Evolutionary conservation across 2,329 filamentous ascomycete species (phyloP), one percentile per base, ranked within the genome.

Genomic region (Phialophora chinensis): DNA sequence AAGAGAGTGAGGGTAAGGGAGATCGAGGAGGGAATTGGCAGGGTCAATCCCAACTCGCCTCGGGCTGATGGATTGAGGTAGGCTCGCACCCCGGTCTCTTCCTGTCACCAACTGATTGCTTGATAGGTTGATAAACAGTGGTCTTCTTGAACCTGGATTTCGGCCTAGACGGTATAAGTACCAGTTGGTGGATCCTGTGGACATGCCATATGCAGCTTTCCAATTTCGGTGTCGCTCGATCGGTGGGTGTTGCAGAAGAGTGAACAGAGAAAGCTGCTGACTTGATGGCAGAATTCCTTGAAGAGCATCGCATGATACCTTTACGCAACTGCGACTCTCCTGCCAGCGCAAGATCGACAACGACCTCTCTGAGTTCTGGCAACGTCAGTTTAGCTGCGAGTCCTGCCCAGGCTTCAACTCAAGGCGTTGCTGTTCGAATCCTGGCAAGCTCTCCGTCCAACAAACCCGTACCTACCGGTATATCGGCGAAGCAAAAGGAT

Each of bases 161-260:
- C 71, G 63, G 35, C 64, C 65, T 23, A 63, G 63, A 56, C 68
- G 69, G 23, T 85, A 84, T 73, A 79, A 78, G 60, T 84, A 83
- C 60, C 79, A 81, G 1, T 77, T 85, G 20, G 73, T 84, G 23
- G 83, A 85, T 72, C 77, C 82, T 1, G 60, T 80, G 6, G 81
- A 84, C 68, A 72, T 77, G 69, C 83, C 83, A 2, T 84, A 81
- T 66, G 82, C 76, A 3, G 80, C 74, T 1, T 83, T 85, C 67
- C 74, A 77, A 14, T 73, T 72, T 62, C 68, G 66, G 27, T 72
- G 59, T 55, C 67, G 70, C n/a, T 61, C 61, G 47, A 44, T 60
- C 57, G 67, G 66, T 66, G n/a, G 66, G 62, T 54, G n/a, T 25
- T 17, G 49, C 23, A 7, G 12, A 23, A 12, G 4, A 33, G 17